phyloP scores from a whole-genome alignment of 805 yeast genomes.

The Starmerella sirachaensis region DNA sequence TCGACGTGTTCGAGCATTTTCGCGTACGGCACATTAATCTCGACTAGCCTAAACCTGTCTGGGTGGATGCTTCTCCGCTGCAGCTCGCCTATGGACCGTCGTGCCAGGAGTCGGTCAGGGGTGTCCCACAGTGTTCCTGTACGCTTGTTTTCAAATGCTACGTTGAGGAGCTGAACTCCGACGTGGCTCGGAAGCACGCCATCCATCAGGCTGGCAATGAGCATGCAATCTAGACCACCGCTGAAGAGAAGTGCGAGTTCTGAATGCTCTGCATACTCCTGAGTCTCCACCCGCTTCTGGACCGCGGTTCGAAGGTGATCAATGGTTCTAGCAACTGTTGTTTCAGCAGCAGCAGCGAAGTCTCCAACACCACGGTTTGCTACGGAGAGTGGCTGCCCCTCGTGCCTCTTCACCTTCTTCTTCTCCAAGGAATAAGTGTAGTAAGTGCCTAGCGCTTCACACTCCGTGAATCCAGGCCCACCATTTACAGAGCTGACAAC shows the following conservation, averaged over 20 bases:
- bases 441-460: slow-evolving; percentile 19
- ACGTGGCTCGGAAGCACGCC: slow-evolving; percentile 18
- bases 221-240: slow-evolving; percentile 91
- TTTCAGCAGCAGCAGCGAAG: too few species aligned
- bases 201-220: slow-evolving; percentile 43
- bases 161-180: slow-evolving; percentile 68
- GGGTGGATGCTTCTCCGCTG: slow-evolving; percentile 31
- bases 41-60: slow-evolving; percentile 38
- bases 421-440: slow-evolving; percentile 9
- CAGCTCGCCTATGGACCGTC: slow-evolving; percentile 47
- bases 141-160: slow-evolving; percentile 84
- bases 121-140: slow-evolving; percentile 47
- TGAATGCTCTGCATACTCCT: slow-evolving; percentile 10
- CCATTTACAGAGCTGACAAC: slow-evolving; percentile 16
- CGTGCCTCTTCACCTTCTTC: background rate
- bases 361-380: too few species aligned
- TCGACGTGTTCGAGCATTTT: slow-evolving; percentile 44
- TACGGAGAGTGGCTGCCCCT: too few species aligned
- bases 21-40: slow-evolving; percentile 61
- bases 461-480: slow-evolving; percentile 16
- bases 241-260: slow-evolving; percentile 61
- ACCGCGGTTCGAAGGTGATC: slow-evolving; percentile 15
- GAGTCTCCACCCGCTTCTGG: slow-evolving; percentile 11
- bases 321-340: background rate
- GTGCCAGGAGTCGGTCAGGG: slow-evolving; percentile 74